Base-by-base conservation (phyloP, 176 grass and related monocot genomes). In the Eleusine coracana region DNA sequence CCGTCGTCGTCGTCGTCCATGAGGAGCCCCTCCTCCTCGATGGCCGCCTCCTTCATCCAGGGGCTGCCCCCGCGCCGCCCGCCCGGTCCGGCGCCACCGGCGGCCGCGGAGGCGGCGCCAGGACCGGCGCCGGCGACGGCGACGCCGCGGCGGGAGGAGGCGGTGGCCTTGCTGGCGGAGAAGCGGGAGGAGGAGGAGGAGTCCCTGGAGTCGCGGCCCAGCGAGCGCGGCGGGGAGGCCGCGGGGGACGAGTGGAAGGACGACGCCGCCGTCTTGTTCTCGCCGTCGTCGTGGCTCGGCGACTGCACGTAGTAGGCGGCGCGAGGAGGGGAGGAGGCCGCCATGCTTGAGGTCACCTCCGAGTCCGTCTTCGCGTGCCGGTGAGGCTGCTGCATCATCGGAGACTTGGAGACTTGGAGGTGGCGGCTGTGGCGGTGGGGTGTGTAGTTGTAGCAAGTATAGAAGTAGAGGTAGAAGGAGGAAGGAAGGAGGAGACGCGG, bases 271-370 rank as follows among this genome's bases (percentile, higher is more conserved):
- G 90, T 81, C 85, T 84, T 92, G 86, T 89, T 89, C 71, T 87
- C 91, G 3, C 89, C 87, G 62, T 98, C 96, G 56, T 93, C 96
- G 74, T 95, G 89, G 54, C 78, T 85, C 8, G 96, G 96, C 52
- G 91, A 96, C 91, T 99, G 96, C 44, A 99, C 93, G 82, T 96
- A 99, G 93, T 99, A 99, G 16, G 84, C 64, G 9, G 89, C 82
- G 56, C 83, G 91, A 25, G 77, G 66, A 5, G 91, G 89, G 2
- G 96, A 91, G 12, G 96, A 96, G 9, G 85, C 64, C 63, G 87
- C 93, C 68, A 93, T 39, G 91, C 91, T 99, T 5, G 95, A 90
- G n/a, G 89, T 93, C 79, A 86, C 92, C 86, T 88, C 88, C 64
- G 96, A 96, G 72, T 96, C 93, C 37, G 93, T 90, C 87, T 96